These are phyloP conservation scores for Zygotorulaspora danielsina DNA, from an alignment of 805 yeast genomes.

Conservation along the genomic window DNA sequence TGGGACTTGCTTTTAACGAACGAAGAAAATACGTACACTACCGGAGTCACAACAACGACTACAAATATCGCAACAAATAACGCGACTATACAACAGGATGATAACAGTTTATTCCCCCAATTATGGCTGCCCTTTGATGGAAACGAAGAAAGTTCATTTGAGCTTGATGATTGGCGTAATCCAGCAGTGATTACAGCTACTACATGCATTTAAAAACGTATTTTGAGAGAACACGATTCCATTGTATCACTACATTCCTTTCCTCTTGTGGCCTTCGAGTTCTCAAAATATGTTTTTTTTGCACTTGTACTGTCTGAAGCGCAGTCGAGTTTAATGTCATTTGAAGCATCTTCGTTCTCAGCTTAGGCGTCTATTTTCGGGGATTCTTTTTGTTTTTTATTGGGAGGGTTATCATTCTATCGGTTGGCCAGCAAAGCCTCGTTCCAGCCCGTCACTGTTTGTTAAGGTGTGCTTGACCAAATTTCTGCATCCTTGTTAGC, in stretches of 20 bases:
- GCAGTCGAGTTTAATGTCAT: constrained; percentile 33
- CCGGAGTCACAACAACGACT: background rate
- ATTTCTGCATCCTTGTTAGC: background rate
- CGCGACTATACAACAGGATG: background rate
- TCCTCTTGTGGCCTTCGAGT: constrained; percentile 7
- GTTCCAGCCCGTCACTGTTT: background rate
- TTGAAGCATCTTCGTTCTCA: constrained; percentile 27
- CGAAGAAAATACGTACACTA: constrained; percentile 5
- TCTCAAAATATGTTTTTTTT: background rate
- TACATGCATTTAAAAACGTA: constrained; percentile 5
- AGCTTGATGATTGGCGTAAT: constrained; percentile 43
- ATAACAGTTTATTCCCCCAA: constrained; percentile 7
- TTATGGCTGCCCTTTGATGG: constrained; percentile 10
- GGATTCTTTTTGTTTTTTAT: background rate
- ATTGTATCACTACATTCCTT: background rate
- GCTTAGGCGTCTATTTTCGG: background rate
- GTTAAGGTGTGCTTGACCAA: too few relatives aligned
- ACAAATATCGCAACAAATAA: background rate
- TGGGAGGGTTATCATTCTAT: background rate
- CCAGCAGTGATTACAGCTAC: constrained; percentile 41
- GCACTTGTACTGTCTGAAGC: constrained; percentile 32
- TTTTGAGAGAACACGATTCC: too few relatives aligned
- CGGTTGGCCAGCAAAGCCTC: background rate
- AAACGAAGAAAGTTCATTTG: constrained; percentile 32
- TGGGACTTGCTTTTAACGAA: constrained; percentile 15